Conservation (phyloP, 768 basidiomycete genomes). For the Suillus discolor region DNA sequence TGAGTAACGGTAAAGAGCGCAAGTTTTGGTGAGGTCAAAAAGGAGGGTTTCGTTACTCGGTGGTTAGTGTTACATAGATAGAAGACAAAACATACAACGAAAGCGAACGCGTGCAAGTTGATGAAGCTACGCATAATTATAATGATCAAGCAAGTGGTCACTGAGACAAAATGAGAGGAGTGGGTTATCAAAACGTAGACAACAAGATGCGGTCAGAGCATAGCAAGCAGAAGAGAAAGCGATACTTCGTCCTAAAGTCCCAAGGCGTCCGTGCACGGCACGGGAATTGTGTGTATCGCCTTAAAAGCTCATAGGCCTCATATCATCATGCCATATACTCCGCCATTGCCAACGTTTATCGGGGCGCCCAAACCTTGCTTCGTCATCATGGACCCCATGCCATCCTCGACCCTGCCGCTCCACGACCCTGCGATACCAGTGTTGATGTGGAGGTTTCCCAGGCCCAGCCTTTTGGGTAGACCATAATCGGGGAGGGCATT, state of each 20-base stretch:
- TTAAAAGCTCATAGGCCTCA: constrained; percentile 16
- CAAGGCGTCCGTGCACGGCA: constrained; percentile 16
- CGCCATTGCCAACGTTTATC: constrained; percentile 41
- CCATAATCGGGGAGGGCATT: constrained; percentile 30
- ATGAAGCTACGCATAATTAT: constrained; percentile 9
- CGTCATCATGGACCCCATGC: constrained; percentile 37
- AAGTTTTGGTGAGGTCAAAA: constrained; percentile 20
- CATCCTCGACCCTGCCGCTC: constrained; percentile 29
- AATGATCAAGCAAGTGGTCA: constrained; percentile 5
- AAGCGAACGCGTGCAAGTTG: constrained; percentile 1
- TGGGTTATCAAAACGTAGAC: constrained; percentile 14
- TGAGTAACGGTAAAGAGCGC: background rate
- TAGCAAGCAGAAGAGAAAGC: constrained; percentile 15
- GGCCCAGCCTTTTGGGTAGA: constrained; percentile 23
- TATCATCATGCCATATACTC: constrained; percentile 44
- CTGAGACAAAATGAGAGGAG: background rate
- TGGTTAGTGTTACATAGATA: constrained; percentile 28
- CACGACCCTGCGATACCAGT: constrained; percentile 26
- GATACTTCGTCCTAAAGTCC: constrained; percentile 18
- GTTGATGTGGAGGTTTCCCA: constrained; percentile 29
- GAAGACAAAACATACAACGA: constrained; percentile 10
- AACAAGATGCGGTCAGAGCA: constrained; percentile 19
- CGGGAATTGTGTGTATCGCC: constrained; percentile 1
- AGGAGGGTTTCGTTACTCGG: constrained; percentile 18
- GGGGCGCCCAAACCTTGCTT: constrained; percentile 37